Percentiles rank a stretch among this genome's conserved stretches.
Evolutionary conservation across 371 early-diverging fungal species (phyloP).

Genomic region (Globomyces sp.): DNA sequence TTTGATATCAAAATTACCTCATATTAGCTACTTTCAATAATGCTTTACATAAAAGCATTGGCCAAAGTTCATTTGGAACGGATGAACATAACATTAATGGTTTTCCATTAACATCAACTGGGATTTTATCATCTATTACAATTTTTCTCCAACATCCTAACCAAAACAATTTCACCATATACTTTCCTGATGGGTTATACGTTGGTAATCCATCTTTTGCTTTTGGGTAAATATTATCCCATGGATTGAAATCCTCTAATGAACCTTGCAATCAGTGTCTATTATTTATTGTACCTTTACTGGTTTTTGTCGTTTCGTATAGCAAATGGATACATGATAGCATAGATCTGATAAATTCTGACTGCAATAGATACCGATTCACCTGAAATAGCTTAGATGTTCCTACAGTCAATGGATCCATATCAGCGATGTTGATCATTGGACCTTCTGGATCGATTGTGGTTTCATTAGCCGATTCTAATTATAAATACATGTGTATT

Average conservation of each 20-base stretch:
- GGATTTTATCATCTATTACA: slow-evolving; percentile 54
- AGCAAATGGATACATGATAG: slow-evolving; percentile 42
- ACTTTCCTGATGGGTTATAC: slow-evolving; percentile 51
- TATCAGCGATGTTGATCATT: slow-evolving; percentile 10
- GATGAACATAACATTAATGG: slow-evolving; percentile 38
- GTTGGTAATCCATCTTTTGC: slow-evolving; percentile 52
- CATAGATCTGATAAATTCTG: slow-evolving; percentile 42
- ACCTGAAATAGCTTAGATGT: slow-evolving; percentile 45
- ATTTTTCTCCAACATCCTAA: slow-evolving; percentile 55
- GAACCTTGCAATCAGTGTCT: background rate
- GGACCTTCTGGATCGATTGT: background rate
- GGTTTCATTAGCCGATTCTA: background rate
- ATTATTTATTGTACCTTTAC: background rate
- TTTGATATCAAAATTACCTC: slow-evolving; percentile 29
- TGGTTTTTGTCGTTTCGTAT: slow-evolving; percentile 33
- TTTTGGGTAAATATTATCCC: slow-evolving; percentile 57
- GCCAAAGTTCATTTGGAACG: slow-evolving; percentile 48
- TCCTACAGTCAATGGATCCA: slow-evolving; percentile 17
- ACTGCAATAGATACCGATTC: slow-evolving; percentile 42
- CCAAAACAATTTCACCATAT: slow-evolving; percentile 53
- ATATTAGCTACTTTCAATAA: slow-evolving; percentile 45
- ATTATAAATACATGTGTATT: slow-evolving; percentile 9
- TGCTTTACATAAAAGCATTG: slow-evolving; percentile 52
- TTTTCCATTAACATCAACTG: slow-evolving; percentile 47
- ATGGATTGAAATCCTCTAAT: slow-evolving; percentile 44